Conservation (phyloP, 352 stramenopile genomes). For the Phytophthora cajani region DNA sequence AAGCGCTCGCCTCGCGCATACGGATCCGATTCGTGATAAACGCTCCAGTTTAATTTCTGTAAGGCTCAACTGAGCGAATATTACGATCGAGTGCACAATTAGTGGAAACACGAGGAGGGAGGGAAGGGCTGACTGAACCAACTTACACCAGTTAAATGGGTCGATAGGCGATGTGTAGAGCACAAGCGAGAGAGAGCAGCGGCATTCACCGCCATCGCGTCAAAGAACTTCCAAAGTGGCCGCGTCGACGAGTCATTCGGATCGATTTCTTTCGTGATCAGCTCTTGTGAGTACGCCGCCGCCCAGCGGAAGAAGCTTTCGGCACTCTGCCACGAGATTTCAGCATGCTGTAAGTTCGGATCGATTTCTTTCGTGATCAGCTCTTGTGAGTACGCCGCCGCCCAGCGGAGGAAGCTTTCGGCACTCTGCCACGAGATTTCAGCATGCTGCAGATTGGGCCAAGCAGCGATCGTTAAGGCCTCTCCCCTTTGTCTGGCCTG, state of each 20-base stretch:
- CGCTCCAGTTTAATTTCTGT: constrained; percentile 48
- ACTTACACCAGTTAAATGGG: constrained; percentile 38
- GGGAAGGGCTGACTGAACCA: not conserved
- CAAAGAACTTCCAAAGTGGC: constrained; percentile 31
- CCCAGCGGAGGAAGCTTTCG: constrained; percentile 30
- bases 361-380: not conserved
- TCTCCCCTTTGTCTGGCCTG: constrained; percentile 27
- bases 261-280: not conserved
- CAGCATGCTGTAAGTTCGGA: constrained; percentile 33
- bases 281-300: constrained; percentile 7
- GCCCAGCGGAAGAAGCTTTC: constrained; percentile 33
- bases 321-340: constrained; percentile 39
- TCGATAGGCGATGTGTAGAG: constrained; percentile 37
- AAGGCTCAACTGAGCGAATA: constrained; percentile 41
- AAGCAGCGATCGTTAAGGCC: constrained; percentile 8
- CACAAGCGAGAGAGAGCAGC: constrained; percentile 30
- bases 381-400: constrained; percentile 12
- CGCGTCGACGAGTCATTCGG: constrained; percentile 5
- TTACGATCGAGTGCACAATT: not conserved
- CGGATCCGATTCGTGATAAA: constrained; percentile 41
- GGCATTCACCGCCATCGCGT: constrained; percentile 4
- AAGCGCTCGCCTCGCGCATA: constrained; percentile 47
- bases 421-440: constrained; percentile 42
- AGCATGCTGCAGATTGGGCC: constrained; percentile 34
- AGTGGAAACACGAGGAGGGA: too few relatives aligned